phyloP scores from a whole-genome alignment of 1,284 basidiomycete genomes.

The Neonothopanus nambi region DNA sequence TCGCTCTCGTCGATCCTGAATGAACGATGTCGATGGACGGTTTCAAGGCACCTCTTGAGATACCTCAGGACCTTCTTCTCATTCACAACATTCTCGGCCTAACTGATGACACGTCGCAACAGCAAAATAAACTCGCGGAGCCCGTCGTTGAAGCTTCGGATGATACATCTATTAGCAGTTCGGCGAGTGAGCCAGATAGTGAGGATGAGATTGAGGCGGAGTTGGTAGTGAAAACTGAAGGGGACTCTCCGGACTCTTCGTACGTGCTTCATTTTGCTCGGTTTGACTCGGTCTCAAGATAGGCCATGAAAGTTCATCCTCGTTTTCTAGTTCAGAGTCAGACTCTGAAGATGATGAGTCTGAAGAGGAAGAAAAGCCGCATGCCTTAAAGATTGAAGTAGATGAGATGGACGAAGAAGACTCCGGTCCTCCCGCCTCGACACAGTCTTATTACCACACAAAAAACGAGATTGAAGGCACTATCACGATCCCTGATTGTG shows the following conservation, averaged over 20 bases:
- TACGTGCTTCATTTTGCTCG: constrained; percentile 16
- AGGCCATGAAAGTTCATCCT: constrained; percentile 27
- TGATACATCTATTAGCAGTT: constrained; percentile 51
- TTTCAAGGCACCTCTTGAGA: constrained; percentile 59
- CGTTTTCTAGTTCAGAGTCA: no score
- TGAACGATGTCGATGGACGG: constrained; percentile 29
- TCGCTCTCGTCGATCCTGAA: constrained; percentile 17
- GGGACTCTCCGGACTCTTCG: constrained; percentile 23
- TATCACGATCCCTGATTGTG: constrained; percentile 55
- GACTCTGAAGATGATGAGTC: constrained; percentile 30
- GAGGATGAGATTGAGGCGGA: constrained; percentile 71
- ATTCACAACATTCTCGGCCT: constrained; percentile 65
- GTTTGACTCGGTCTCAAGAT: constrained; percentile 5
- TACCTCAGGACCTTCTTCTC: constrained; percentile 72
- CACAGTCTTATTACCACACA: constrained; percentile 52
- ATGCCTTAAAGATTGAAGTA: constrained; percentile 21
- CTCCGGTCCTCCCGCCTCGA: constrained; percentile 35
- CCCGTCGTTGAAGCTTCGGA: constrained; percentile 18
- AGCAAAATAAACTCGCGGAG: constrained; percentile 8
- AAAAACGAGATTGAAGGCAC: constrained; percentile 62
- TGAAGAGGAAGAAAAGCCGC: constrained; percentile 23
- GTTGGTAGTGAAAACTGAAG: constrained; percentile 41
- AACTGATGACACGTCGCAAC: constrained; percentile 21
- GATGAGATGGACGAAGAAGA: constrained; percentile 55
- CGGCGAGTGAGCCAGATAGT: constrained; percentile 52